Conservation (phyloP, 2,329 filamentous ascomycete genomes). For the Coniochaeta sp. region DNA sequence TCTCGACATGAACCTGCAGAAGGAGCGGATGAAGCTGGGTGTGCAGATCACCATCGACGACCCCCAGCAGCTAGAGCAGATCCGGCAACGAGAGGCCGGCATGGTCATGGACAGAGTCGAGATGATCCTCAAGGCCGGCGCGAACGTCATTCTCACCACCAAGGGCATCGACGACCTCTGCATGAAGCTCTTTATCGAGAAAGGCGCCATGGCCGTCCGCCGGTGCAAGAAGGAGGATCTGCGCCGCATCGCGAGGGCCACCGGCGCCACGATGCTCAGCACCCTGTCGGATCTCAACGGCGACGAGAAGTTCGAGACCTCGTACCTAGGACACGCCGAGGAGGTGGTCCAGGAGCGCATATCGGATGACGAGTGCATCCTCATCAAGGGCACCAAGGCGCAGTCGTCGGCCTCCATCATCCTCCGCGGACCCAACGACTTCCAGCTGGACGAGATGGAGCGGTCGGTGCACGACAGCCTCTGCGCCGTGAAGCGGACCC, state of each 20-base stretch:
- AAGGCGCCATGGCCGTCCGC: constrained; percentile 89
- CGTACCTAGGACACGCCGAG: constrained; percentile 83
- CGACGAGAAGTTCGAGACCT: constrained; percentile 91
- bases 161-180: constrained; percentile 98
- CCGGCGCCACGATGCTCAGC: constrained; percentile 86
- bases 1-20: constrained; percentile 96
- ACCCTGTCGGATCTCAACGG: constrained; percentile 94
- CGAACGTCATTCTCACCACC: constrained; percentile 92
- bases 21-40: constrained; percentile 98
- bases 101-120: constrained; percentile 92
- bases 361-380: constrained; percentile 96
- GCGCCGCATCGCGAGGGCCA: constrained; percentile 89
- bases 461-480: constrained; percentile 95
- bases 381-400: constrained; percentile 91
- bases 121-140: constrained; percentile 95
- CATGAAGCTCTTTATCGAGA: constrained; percentile 90
- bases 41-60: constrained; percentile 98
- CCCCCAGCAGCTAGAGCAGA: constrained; percentile 94
- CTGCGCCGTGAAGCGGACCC: constrained; percentile 91
- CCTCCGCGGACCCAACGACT: constrained; percentile 91
- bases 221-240: constrained; percentile 99
- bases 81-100: constrained; percentile 82
- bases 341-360: constrained; percentile 98
- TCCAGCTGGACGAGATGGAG: constrained; percentile 97
- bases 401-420: constrained; percentile 94